These are phyloP conservation scores for Suillus subluteus DNA, from an alignment of 768 basidiomycete species.

Conservation along the genomic window DNA sequence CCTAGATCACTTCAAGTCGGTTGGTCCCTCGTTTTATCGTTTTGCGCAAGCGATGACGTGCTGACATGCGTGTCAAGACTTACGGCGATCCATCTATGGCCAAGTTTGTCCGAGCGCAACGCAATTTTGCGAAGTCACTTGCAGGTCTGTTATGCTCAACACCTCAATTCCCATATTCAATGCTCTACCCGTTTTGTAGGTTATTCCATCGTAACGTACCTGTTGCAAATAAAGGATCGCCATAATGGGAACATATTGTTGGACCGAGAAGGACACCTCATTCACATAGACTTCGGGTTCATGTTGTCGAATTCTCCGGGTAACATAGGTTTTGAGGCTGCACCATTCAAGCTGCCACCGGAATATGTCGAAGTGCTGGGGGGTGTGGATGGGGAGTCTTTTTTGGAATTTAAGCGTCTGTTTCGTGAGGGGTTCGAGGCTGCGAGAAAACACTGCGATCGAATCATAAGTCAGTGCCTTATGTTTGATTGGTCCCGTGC, in stretches of 20 bases:
- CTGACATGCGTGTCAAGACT: slow-evolving; percentile 50
- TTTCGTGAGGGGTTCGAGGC: slow-evolving; percentile 95
- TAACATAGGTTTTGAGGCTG: slow-evolving; percentile 98
- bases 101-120: slow-evolving; percentile 87
- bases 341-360: slow-evolving; percentile 93
- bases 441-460: slow-evolving; percentile 93
- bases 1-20: slow-evolving; percentile 89
- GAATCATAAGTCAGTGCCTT: slow-evolving; percentile 78
- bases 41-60: too few species aligned
- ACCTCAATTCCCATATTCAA: slow-evolving; percentile 9
- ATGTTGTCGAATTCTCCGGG: slow-evolving; percentile 97
- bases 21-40: slow-evolving; percentile 30
- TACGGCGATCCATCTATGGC: slow-evolving; percentile 89
- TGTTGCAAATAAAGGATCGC: slow-evolving; percentile 97
- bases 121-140: slow-evolving; percentile 91
- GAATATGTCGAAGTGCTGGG: slow-evolving; percentile 98
- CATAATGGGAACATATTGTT: slow-evolving; percentile 98
- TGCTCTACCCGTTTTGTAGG: slow-evolving; percentile 44
- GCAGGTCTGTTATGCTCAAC: slow-evolving; percentile 53
- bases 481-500: background rate
- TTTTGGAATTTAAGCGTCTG: slow-evolving; percentile 80
- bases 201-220: slow-evolving; percentile 94
- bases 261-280: slow-evolving; percentile 92
- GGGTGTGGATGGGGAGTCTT: slow-evolving; percentile 75
- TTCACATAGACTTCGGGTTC: slow-evolving; percentile 99